phyloP scores from a whole-genome alignment of 2,329 filamentous ascomycete genomes.

The Biscogniauxia mediterranea region DNA sequence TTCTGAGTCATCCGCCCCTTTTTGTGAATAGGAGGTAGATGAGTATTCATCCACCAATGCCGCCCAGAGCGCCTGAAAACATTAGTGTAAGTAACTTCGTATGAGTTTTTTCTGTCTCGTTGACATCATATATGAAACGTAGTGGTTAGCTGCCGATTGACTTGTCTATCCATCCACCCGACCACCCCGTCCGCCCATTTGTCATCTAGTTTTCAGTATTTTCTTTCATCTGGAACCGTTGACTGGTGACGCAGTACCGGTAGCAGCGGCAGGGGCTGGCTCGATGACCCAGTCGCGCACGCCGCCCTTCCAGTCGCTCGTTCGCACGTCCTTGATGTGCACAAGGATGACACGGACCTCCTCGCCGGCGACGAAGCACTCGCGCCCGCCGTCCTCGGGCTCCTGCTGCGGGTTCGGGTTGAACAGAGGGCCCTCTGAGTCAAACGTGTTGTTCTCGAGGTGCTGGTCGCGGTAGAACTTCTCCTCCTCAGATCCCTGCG shows the following conservation, averaged over 20 bases:
- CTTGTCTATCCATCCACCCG: too few relatives aligned
- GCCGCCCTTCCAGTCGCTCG: slow-evolving; percentile 93
- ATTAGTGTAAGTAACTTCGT: too few relatives aligned
- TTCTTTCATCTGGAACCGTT: slow-evolving; percentile 41
- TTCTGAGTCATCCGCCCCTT: too few relatives aligned
- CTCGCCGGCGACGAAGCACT: slow-evolving; percentile 74
- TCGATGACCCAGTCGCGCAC: slow-evolving; percentile 72
- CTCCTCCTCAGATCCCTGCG: slow-evolving; percentile 76
- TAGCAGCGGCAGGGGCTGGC: slow-evolving; percentile 23
- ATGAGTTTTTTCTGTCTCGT: too few relatives aligned
- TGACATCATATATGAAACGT: too few relatives aligned
- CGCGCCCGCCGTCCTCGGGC: slow-evolving; percentile 52
- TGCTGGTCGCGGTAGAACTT: slow-evolving; percentile 79
- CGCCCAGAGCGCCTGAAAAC: too few relatives aligned
- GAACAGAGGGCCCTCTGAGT: slow-evolving; percentile 52
- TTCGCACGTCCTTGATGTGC: slow-evolving; percentile 77
- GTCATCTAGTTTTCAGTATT: too few relatives aligned
- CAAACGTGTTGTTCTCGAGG: slow-evolving; percentile 89
- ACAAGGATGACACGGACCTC: slow-evolving; percentile 88
- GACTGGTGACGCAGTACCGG: slow-evolving; percentile 16
- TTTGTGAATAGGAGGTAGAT: too few relatives aligned
- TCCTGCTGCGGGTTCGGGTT: slow-evolving; percentile 34
- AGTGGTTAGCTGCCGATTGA: too few relatives aligned
- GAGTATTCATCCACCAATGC: too few relatives aligned
- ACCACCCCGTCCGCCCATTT: too few relatives aligned